Conservation (phyloP, 148 eudicot species). For the Rhododendron griersonianum region DNA sequence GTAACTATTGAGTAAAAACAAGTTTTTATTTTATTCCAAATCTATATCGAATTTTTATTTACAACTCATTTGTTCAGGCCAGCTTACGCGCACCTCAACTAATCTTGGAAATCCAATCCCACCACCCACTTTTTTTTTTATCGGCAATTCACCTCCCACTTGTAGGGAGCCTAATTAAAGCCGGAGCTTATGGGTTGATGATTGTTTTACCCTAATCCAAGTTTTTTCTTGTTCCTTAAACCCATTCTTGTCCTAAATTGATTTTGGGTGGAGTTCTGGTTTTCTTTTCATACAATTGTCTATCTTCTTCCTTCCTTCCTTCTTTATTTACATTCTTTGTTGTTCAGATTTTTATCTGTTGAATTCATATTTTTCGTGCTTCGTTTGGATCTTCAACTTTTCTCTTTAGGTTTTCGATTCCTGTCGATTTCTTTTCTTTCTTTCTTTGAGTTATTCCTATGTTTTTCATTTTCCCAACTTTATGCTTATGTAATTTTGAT, state of each 20-base stretch:
- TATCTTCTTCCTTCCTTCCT: neutral
- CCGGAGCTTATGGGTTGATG: too few species aligned
- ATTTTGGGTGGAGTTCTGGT: neutral
- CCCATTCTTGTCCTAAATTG: neutral
- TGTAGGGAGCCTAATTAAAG: too few species aligned
- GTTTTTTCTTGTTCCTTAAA: neutral
- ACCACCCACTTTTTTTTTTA: too few species aligned
- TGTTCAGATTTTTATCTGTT: neutral
- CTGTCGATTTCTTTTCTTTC: neutral
- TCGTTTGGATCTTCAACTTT: neutral
- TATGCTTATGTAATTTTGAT: neutral
- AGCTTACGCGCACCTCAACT: neutral
- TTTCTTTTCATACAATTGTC: neutral
- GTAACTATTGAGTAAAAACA: slow-evolving; percentile 23
- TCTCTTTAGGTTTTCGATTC: neutral
- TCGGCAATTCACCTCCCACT: too few species aligned
- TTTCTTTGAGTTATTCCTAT: slow-evolving; percentile 8
- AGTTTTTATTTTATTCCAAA: neutral
- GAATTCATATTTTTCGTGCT: slow-evolving; percentile 1
- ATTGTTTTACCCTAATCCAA: neutral
- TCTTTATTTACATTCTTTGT: neutral
- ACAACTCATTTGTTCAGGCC: too few species aligned
- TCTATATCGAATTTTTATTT: neutral
- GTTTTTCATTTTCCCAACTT: neutral
- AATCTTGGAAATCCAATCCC: too few species aligned